Evolutionary conservation across 2,329 filamentous ascomycete genomes (phyloP), one percentile per base, ranked within the genome.

Genomic region (Penicillium sp.): DNA sequence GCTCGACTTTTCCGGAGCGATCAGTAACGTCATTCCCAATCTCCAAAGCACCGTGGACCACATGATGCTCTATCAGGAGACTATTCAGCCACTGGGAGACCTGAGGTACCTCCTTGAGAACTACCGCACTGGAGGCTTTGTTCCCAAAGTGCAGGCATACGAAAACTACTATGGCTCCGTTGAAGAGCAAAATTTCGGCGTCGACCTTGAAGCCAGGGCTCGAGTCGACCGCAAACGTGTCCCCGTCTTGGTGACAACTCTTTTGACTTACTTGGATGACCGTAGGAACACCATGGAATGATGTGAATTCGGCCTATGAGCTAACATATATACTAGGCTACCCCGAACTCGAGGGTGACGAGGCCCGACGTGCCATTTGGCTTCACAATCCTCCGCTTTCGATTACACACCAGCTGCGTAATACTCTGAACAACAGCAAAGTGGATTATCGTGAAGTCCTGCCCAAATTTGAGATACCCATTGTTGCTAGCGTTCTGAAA

Each of bases 101-200:
- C 77, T 99, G 62, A 84, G 94, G 58, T 99, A 97, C 71, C 82
- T 99, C 54, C 81, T 99, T 42, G 94, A 99, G 76, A 99, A 93
- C 70, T 99, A 99, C 75, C 87, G 92, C 58, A 99, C 94, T 6
- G 94, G 94, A 58, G 89, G 87, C 60, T 99, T 95, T 70, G 84
- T 90, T 47, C 94, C 94, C 8, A 92, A 85, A 65, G 93, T 97
- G 26, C 85, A 91, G 43, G 88, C 90, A 3, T 99, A 99, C 73
- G 94, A 99, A 76, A 99, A 97, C 72, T 99, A 99, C 76, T 99
- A 99, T 79, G 96, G 96, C 74, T 91, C 89, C 60, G 91, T 96
- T 23, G 94, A 96, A 70, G 81, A 96, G 69, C 92, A 97, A 80
- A 96, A 90, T 0, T 99, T 97, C 69, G 94, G 95, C 60, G 91